Base-by-base conservation (phyloP, 2,329 filamentous ascomycete species). In the Coniochaeta hoffmannii region DNA sequence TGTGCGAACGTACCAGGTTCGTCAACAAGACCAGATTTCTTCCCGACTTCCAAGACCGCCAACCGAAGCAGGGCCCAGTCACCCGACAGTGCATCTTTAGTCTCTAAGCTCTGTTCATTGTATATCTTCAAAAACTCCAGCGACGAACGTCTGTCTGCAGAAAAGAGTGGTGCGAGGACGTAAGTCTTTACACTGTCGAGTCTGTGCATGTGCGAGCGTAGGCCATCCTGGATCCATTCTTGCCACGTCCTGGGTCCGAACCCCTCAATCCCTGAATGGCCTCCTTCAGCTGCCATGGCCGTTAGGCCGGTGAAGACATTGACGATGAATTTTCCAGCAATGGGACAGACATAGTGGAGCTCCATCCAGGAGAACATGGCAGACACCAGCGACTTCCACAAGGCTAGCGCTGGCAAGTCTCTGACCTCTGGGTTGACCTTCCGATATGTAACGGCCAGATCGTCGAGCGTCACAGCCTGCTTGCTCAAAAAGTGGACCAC, bases 31-130 rank as follows among this genome's bases (percentile, higher is more conserved):
- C 86, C 86, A 35, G 80, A 73, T 64, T 87, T 87, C 68, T 89
- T 90, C 14, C 85, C 87, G 15, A 84, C 79, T 60, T 89, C 85
- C 44, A 90, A 73, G n/a, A 85, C 80, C 46, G 85, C 79, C 41
- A 90, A 75, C 60, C 85, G 81, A 10, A 90, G 69, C 44, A 85
- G 73, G 0, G 81, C 78, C 53, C 82, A 76, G 14, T 76, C 70
- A 54, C 82, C 76, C 26, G 81, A 68, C 19, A 76, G 19, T 10
- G 31, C 50, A 28, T 31, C 31, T 7, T 26, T 38, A 30, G 22
- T 28, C n/a, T 34, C 49, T 12, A 50, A 12, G 19, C 19, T 35
- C 30, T 53, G 73, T 54, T 73, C 69, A 74, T 74, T 58, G 70
- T 76, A 55, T 69, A 75, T 71, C 49, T 77, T 70, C n/a, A 90